Conservation (phyloP, 2,329 filamentous ascomycete genomes). For the Lecanicillium sp. region DNA sequence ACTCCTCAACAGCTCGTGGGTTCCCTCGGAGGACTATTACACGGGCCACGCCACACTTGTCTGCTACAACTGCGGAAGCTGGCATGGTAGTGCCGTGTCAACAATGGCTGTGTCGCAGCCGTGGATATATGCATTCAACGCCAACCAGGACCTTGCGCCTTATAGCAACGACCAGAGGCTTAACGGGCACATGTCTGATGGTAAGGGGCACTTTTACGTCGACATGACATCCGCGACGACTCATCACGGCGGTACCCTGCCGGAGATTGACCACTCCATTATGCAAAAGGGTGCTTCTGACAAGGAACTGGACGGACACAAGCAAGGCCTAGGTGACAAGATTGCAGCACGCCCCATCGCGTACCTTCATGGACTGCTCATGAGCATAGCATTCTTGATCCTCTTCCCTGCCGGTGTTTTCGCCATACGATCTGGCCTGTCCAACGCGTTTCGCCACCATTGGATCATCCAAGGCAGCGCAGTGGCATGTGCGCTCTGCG, state of each 20-base stretch:
- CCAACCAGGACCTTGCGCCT: slow-evolving; percentile 6
- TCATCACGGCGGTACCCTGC: slow-evolving; percentile 3
- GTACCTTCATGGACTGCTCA: slow-evolving; percentile 7
- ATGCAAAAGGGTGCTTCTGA: neutral
- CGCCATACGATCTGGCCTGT: slow-evolving; percentile 7
- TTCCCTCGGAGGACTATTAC: neutral
- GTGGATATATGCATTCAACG: slow-evolving; percentile 7
- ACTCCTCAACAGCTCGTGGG: slow-evolving; percentile 6
- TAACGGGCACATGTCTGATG: slow-evolving; percentile 5
- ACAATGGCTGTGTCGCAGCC: slow-evolving; percentile 5
- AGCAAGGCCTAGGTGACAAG: neutral
- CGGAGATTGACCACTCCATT: neutral
- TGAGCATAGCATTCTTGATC: slow-evolving; percentile 5
- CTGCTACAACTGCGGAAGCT: slow-evolving; percentile 7
- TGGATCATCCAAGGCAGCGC: slow-evolving; percentile 6
- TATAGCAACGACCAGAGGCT: slow-evolving; percentile 6
- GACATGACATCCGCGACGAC: slow-evolving; percentile 5
- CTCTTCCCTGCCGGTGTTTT: slow-evolving; percentile 8
- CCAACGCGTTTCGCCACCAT: slow-evolving; percentile 7
- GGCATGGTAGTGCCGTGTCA: slow-evolving; percentile 5
- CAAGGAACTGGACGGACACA: neutral
- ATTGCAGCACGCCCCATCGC: slow-evolving; percentile 2
- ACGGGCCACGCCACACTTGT: neutral
- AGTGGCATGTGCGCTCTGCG: neutral
- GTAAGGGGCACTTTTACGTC: slow-evolving; percentile 8